phyloP scores from a whole-genome alignment of 306 rosid species.

The Lupinus albus region DNA sequence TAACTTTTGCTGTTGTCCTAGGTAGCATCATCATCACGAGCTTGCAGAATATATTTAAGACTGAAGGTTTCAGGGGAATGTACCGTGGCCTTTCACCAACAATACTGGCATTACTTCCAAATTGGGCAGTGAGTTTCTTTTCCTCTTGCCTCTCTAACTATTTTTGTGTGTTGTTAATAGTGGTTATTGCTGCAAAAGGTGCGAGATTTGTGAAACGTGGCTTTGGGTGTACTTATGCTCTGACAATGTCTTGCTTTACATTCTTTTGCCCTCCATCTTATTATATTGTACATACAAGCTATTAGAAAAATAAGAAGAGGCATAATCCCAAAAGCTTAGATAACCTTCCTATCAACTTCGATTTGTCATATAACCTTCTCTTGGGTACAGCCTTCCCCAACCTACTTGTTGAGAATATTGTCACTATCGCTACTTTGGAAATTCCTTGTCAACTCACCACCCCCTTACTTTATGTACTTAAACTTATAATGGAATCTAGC shows the following conservation, averaged over 20 bases:
- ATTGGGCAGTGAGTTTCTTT: conserved; percentile 88
- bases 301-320: not conserved
- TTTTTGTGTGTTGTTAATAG: conserved; percentile 15
- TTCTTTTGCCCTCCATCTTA: conserved; percentile 26
- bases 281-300: conserved; percentile 12
- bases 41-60: conserved; percentile 67
- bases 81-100: conserved; percentile 47
- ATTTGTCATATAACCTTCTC: conserved; percentile 11
- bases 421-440: not conserved
- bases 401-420: conserved; percentile 10
- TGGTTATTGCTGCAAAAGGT: conserved; percentile 21
- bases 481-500: conserved; percentile 20
- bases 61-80: conserved; percentile 87
- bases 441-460: not conserved
- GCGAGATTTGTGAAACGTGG: conserved; percentile 20
- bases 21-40: conserved; percentile 81
- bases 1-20: conserved; percentile 43
- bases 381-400: conserved; percentile 21
- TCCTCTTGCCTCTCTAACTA: conserved; percentile 26
- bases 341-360: conserved; percentile 3
- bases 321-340: not conserved
- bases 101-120: conserved; percentile 69
- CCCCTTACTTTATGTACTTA: conserved; percentile 21
- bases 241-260: not conserved
- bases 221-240: conserved; percentile 14